Evolutionary conservation across 495 filamentous ascomycete genomes (phyloP).

Genomic region (Podospora anserina): DNA sequence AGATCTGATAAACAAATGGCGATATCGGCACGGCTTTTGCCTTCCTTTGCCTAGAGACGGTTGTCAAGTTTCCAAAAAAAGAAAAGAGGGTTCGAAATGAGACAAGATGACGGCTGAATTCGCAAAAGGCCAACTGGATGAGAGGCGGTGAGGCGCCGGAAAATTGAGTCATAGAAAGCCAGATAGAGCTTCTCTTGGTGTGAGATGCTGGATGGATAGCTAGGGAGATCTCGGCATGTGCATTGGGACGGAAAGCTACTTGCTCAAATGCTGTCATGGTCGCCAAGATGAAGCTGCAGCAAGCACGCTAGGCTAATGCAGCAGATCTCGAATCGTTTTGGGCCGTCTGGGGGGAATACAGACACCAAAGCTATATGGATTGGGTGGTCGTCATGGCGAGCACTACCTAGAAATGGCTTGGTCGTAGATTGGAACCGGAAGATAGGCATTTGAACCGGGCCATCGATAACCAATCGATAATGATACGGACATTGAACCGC

Average conservation of each 20-base stretch:
- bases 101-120: slow-evolving; percentile 4
- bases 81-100: not conserved
- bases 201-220: not conserved
- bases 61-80: not conserved
- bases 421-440: slow-evolving; percentile 1
- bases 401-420: not conserved
- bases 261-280: not conserved
- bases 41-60: not conserved
- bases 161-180: slow-evolving; percentile 5
- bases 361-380: not conserved
- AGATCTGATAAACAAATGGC: not conserved
- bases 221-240: slow-evolving; percentile 8
- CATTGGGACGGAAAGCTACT: slow-evolving; percentile 6
- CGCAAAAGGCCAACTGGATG: not conserved
- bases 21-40: not conserved
- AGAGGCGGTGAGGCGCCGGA: not conserved
- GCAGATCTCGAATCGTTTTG: slow-evolving; percentile 17
- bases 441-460: slow-evolving; percentile 2
- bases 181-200: not conserved
- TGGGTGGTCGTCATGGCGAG: not conserved
- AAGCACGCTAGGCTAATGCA: slow-evolving; percentile 16
- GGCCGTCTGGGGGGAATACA: not conserved
- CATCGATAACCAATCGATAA: not conserved
- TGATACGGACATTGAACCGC: not conserved
- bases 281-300: slow-evolving; percentile 17